These are phyloP conservation scores for Jamesozyma rosinii DNA, from an alignment of 805 yeast species.

Conservation along the genomic window DNA sequence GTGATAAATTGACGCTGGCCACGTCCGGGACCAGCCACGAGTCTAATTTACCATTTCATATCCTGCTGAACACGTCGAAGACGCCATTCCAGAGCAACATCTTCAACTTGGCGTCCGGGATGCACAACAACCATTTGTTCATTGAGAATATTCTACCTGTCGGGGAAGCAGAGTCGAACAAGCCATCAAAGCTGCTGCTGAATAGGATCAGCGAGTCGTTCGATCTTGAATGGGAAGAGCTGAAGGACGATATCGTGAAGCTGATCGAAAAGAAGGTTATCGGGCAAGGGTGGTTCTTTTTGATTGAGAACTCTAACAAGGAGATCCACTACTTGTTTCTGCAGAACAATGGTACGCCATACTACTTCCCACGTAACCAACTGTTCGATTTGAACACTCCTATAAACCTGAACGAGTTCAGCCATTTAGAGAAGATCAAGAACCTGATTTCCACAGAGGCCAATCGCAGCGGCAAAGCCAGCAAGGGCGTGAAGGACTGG, in stretches of 20 bases:
- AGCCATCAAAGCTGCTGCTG: slow-evolving; percentile 32
- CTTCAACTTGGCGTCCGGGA: slow-evolving; percentile 86
- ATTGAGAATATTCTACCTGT: slow-evolving; percentile 45
- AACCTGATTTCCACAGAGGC: slow-evolving; percentile 23
- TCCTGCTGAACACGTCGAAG: slow-evolving; percentile 56
- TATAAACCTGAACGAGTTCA: slow-evolving; percentile 46
- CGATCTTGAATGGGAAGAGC: slow-evolving; percentile 35
- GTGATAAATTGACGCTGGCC: slow-evolving; percentile 49
- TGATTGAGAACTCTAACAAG: slow-evolving; percentile 59
- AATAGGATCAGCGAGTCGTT: slow-evolving; percentile 31
- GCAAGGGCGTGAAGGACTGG: slow-evolving; percentile 42
- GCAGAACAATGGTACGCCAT: slow-evolving; percentile 73
- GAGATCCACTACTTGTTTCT: slow-evolving; percentile 44
- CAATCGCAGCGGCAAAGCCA: slow-evolving; percentile 14
- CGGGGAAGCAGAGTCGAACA: slow-evolving; percentile 7
- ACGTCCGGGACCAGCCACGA: slow-evolving; percentile 78
- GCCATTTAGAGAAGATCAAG: slow-evolving; percentile 36
- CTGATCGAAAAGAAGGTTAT: slow-evolving; percentile 38
- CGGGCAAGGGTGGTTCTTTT: slow-evolving; percentile 68
- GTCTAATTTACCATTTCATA: slow-evolving; percentile 63
- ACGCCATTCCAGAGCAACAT: slow-evolving; percentile 52
- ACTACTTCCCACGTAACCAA: slow-evolving; percentile 60
- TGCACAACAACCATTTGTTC: slow-evolving; percentile 86
- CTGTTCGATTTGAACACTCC: slow-evolving; percentile 68
- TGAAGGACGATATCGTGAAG: slow-evolving; percentile 41